Conservation (phyloP, 2,329 filamentous ascomycete species). For the Calonectria hongkongensis region DNA sequence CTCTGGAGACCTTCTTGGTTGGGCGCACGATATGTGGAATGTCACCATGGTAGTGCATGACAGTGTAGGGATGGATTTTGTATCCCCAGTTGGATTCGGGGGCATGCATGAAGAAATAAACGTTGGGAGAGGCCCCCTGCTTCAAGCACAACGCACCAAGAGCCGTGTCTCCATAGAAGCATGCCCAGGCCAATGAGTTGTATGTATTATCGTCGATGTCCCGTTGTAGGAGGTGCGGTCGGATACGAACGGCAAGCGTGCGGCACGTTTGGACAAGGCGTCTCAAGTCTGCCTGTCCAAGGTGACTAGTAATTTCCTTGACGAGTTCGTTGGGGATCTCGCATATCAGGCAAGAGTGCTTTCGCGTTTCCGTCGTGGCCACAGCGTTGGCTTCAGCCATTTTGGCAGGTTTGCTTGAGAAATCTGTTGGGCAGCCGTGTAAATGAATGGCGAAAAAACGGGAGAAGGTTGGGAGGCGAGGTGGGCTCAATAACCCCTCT, state of each 20-base stretch:
- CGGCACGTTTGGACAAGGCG: background rate
- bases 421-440: background rate
- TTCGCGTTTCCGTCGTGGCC: background rate
- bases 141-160: conserved; percentile 5
- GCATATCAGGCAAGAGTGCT: background rate
- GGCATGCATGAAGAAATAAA: background rate
- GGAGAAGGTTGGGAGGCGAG: background rate
- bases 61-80: background rate
- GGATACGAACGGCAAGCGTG: background rate
- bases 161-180: background rate
- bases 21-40: background rate
- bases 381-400: background rate
- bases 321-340: background rate
- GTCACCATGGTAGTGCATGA: background rate
- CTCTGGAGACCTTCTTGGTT: background rate
- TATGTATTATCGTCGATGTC: conserved; percentile 8
- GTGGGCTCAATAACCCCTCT: background rate
- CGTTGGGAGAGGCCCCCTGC: conserved; percentile 5
- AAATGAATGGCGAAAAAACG: background rate
- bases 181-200: conserved; percentile 32
- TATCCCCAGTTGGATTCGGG: background rate
- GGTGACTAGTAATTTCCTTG: background rate
- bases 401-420: background rate
- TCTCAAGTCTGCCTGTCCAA: background rate
- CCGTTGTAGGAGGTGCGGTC: background rate